Conservation (phyloP, 768 basidiomycete genomes). For the Arthromyces matolae region DNA sequence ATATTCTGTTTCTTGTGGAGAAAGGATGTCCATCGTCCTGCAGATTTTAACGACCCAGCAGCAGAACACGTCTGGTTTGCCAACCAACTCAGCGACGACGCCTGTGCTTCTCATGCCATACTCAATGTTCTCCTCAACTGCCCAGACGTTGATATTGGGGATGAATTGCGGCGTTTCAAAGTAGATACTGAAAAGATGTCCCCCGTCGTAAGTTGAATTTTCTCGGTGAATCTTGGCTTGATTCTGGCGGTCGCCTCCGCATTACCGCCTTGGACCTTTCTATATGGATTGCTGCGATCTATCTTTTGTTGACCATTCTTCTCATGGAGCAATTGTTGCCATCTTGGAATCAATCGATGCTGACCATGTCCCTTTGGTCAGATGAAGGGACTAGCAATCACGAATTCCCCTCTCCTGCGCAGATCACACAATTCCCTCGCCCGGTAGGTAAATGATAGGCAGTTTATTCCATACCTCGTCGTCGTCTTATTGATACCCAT, state of each 20-base stretch:
- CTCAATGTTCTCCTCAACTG: conserved; percentile 60
- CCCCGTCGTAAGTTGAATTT: conserved; percentile 42
- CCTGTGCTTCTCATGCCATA: conserved; percentile 61
- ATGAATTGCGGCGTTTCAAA: conserved; percentile 40
- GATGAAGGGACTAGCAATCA: conserved; percentile 64
- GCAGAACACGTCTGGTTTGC: conserved; percentile 63
- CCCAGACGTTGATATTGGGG: conserved; percentile 45
- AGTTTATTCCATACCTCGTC: not conserved
- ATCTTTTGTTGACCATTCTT: too few relatives aligned
- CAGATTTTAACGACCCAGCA: conserved; percentile 50
- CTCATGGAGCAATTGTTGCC: not conserved
- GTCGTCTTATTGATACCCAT: conserved; percentile 1
- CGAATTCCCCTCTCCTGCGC: conserved; percentile 52
- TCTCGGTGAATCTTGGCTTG: not conserved
- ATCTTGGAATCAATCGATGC: not conserved
- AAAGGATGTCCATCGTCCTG: conserved; percentile 42
- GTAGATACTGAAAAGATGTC: conserved; percentile 54
- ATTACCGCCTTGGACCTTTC: not conserved
- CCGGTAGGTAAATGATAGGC: conserved; percentile 46
- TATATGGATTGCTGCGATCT: too few relatives aligned
- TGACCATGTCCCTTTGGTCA: conserved; percentile 17
- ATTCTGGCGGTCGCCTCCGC: not conserved
- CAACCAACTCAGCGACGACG: conserved; percentile 63
- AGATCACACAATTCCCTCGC: conserved; percentile 57
- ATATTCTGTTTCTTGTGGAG: conserved; percentile 62